Evolutionary conservation across 2,329 filamentous ascomycete genomes (phyloP).

Genomic region (Didymella pomorum): DNA sequence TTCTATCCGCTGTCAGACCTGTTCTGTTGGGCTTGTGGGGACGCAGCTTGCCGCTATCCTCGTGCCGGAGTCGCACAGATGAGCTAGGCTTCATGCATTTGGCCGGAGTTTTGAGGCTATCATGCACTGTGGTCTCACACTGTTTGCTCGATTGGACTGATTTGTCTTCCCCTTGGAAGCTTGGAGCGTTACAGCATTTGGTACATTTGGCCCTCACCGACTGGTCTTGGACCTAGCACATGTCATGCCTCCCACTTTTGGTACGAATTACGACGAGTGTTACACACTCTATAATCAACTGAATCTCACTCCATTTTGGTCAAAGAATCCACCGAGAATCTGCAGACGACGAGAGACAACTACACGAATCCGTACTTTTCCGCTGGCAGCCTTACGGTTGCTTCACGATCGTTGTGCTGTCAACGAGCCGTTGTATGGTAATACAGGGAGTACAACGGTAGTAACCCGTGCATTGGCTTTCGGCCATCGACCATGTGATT

Average conservation of each 20-base stretch:
- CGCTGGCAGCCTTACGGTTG: constrained; percentile 3
- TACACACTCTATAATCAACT: constrained; percentile 18
- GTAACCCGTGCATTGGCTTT: constrained; percentile 28
- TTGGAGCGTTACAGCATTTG: constrained; percentile 17
- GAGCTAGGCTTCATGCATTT: constrained; percentile 19
- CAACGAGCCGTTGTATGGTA: constrained; percentile 1
- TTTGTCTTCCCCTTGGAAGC: constrained; percentile 12
- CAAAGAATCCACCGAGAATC: background rate
- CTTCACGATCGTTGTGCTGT: constrained; percentile 16
- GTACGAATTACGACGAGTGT: constrained; percentile 34
- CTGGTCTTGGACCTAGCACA: constrained; percentile 19
- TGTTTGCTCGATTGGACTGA: constrained; percentile 14
- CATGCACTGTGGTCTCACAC: constrained; percentile 21
- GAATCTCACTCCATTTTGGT: constrained; percentile 3
- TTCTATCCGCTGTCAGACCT: constrained; percentile 35
- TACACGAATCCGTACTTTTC: background rate
- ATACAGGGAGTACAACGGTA: constrained; percentile 14
- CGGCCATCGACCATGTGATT: constrained; percentile 29
- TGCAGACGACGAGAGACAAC: background rate
- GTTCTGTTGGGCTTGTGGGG: constrained; percentile 30
- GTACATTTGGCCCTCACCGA: constrained; percentile 6
- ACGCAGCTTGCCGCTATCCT: constrained; percentile 22
- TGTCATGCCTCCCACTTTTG: constrained; percentile 25
- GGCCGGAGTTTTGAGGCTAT: constrained; percentile 28
- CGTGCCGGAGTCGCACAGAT: constrained; percentile 25